Percentiles rank a stretch among this genome's conserved stretches.
phyloP scores from a whole-genome alignment of 2,329 filamentous ascomycete species.

The Alternaria consortialis region DNA sequence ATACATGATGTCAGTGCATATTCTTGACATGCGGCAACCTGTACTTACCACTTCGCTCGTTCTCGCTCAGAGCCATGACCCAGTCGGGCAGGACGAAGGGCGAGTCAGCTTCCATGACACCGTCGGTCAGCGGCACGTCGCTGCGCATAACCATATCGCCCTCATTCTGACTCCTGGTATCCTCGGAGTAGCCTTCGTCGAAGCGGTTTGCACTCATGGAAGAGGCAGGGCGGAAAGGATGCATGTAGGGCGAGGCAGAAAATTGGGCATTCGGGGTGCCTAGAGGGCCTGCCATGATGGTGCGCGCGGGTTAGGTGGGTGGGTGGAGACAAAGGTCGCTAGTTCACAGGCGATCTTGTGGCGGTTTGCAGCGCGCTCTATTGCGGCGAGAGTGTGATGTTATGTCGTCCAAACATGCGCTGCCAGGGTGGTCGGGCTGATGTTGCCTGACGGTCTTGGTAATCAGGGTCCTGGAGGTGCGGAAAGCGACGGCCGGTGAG shows the following conservation, averaged over 20 bases:
- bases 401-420: slow-evolving; percentile 3
- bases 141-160: slow-evolving; percentile 53
- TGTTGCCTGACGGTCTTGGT: slow-evolving; percentile 25
- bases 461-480: background rate
- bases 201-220: slow-evolving; percentile 57
- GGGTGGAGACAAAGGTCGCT: slow-evolving; percentile 9
- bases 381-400: slow-evolving; percentile 1
- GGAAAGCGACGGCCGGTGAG: slow-evolving; percentile 6
- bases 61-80: slow-evolving; percentile 63
- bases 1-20: slow-evolving; percentile 17
- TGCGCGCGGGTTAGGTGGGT: slow-evolving; percentile 13
- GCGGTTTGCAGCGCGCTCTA: slow-evolving; percentile 1
- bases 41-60: slow-evolving; percentile 63
- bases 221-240: slow-evolving; percentile 47
- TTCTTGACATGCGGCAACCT: background rate
- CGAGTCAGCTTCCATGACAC: slow-evolving; percentile 44
- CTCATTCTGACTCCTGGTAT: slow-evolving; percentile 63
- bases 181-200: slow-evolving; percentile 89
- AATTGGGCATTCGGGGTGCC: slow-evolving; percentile 37
- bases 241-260: slow-evolving; percentile 45
- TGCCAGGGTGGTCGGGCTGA: slow-evolving; percentile 5
- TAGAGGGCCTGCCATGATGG: slow-evolving; percentile 46
- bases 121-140: slow-evolving; percentile 45
- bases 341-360: background rate
- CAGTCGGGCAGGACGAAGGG: slow-evolving; percentile 61